phyloP scores from a whole-genome alignment of 208 protist genomes.

The Acanthamoeba culbertsoni region DNA sequence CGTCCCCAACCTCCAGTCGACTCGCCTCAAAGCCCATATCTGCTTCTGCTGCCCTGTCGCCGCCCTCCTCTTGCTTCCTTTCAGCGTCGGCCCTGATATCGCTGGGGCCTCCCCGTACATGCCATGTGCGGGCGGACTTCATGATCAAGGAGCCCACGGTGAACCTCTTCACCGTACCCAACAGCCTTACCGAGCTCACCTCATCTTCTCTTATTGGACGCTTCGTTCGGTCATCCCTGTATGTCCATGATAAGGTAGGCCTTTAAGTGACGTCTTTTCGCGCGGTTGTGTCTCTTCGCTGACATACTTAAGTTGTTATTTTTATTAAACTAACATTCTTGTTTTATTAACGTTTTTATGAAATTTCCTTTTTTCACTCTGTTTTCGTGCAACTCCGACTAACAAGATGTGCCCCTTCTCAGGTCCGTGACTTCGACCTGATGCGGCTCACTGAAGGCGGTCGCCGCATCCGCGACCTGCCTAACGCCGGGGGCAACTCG shows the following conservation, averaged over 20 bases:
- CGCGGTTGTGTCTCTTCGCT: neutral
- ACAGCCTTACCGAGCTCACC: neutral
- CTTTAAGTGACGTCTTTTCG: neutral
- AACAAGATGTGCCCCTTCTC: too few species aligned
- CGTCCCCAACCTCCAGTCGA: neutral
- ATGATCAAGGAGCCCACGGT: neutral
- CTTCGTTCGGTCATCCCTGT: neutral
- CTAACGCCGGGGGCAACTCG: conserved; percentile 43
- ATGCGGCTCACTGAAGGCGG: neutral
- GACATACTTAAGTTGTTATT: neutral
- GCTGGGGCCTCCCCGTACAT: neutral
- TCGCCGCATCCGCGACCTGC: neutral
- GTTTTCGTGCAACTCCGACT: too few species aligned
- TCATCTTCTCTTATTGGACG: neutral
- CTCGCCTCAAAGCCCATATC: neutral
- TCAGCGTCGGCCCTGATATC: neutral
- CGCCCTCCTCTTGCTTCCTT: too few species aligned
- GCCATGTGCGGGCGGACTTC: neutral
- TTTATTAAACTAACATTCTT: neutral
- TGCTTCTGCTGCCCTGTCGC: too few species aligned
- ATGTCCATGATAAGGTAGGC: conserved; percentile 1
- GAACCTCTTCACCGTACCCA: conserved; percentile 31
- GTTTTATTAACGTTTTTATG: too few species aligned
- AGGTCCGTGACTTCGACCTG: neutral
- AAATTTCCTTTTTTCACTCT: too few species aligned